Base-by-base conservation (phyloP, 352 stramenopile genomes). In the Pythium monospermum region DNA sequence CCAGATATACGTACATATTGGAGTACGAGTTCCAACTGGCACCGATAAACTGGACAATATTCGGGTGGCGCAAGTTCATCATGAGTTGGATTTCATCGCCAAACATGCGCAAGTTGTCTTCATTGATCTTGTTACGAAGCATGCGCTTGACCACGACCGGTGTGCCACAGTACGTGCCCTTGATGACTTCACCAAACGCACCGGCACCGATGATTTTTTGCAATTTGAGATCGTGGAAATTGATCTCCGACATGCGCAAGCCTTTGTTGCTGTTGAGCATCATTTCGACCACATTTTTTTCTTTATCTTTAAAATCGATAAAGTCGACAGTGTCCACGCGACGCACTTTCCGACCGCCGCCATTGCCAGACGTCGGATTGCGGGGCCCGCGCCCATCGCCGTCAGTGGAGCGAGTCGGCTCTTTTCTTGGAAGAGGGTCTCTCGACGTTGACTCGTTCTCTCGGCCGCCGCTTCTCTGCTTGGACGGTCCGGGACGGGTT, bases 1-100 rank as follows among this genome's bases (percentile, higher is more conserved):
- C 4, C n/a, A 23, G 27, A 44, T 7, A 64, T 16, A 79, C 79
- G 49, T 75, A 94, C 84, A 94, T 93, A 58, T 94, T 94, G 25
- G 84, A 94, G 71, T 93, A 93, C 57, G 82, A 93, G 76, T 94
- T 93, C 84, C 84, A 94, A 74, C 82, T 93, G 36, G 84, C 84
- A 39, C 84, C 84, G 36, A 94, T 94, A 49, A 94, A 94, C 71
- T 94, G 84, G 25, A 94, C 84, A 27, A 94, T 93, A 63, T 93
- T 92, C 3, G 84, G 84, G 51, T 94, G 84, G 27, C 84, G 84
- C 25, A 94, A 58, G 49, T 92, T 92, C 82, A 93, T 91, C 84
- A 93, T 94, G 58, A 94, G 75, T 71, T 93, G 80, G 58, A 94
- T 91, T 48, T 94, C 84, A 45, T 94, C 82, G 39, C 81, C 78